phyloP scores from a whole-genome alignment of 2,329 filamentous ascomycete genomes.

The Tolypocladium amazonense region DNA sequence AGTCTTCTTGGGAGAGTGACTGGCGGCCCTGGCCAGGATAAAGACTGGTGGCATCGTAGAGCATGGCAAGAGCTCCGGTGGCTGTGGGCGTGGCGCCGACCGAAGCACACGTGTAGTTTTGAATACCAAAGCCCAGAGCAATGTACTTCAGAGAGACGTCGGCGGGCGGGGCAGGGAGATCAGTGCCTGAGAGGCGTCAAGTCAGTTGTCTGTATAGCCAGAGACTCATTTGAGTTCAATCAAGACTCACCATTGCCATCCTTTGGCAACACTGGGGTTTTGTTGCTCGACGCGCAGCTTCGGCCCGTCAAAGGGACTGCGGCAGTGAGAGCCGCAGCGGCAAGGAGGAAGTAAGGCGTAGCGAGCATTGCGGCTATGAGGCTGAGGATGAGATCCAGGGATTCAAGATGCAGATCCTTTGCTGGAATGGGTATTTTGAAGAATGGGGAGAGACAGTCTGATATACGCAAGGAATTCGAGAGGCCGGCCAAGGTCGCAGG shows the following conservation, averaged over 20 bases:
- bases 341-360: conserved; percentile 21
- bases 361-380: conserved; percentile 17
- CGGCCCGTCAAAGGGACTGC: not conserved
- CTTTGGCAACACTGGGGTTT: conserved; percentile 22
- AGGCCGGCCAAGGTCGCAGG: not conserved
- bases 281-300: not conserved
- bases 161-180: conserved; percentile 32
- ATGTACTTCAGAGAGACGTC: conserved; percentile 39
- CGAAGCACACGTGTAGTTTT: conserved; percentile 56
- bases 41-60: conserved; percentile 46
- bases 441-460: conserved; percentile 2
- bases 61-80: conserved; percentile 47
- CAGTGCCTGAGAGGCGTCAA: conserved; percentile 17
- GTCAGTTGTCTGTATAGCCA: conserved; percentile 6
- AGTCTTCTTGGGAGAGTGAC: conserved; percentile 28
- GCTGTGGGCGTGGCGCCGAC: conserved; percentile 23
- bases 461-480: conserved; percentile 4
- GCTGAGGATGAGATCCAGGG: not conserved
- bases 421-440: not conserved
- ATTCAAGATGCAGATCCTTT: conserved; percentile 9
- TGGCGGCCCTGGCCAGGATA: conserved; percentile 32
- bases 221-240: not conserved
- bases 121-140: conserved; percentile 52
- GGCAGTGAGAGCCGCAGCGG: conserved; percentile 17
- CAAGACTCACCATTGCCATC: conserved; percentile 25